Evolutionary conservation across 495 filamentous ascomycete species (phyloP), one percentile per base, ranked within the genome.

Genomic region (Massariosphaeria phaeospora): DNA sequence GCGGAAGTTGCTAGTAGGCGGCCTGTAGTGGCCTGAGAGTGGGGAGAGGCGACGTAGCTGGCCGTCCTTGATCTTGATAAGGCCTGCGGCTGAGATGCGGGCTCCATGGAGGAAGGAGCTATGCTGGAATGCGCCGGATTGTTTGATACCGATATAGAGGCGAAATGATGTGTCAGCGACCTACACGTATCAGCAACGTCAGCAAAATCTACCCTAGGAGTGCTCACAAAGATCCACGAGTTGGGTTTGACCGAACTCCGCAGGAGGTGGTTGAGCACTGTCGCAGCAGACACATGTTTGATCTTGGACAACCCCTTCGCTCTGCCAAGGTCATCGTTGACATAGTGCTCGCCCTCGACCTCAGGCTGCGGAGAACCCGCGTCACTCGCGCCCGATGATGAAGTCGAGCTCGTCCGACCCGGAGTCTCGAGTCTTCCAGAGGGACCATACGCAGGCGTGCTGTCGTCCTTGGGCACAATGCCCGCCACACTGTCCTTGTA

Each of bases 81-180:
- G 70, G 0, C 91, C 90, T 8, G 90, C 90, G 1, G 90, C 87
- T 0, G 82, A 80, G 38, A 95, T 88, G 15, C 89, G 79, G 15
- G 78, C 76, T 12, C 91, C 91, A 40, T 89, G 85, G 1, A 96
- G 73, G 62, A 96, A 96, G 0, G 85, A 89, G 6, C 80, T 86
- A 69, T 96, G 91, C 63, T 96, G 91, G 65, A 96, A 96, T 7
- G 85, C 80, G 24, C 91, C 91, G 24, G 80, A 81, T 65, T 87
- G 83, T 62, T 96, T 96, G 69, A 96, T 93, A 38, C 88, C 90
- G 31, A 95, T 79, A 71, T 96, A 95, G 0, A 96, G 74, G 7
- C 91, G 81, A 62, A 88, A 91, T 1, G 81, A 85, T 0, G 88
- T 91, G 69, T 96, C 90, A 27, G 84, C 83, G 18, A 87, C 63